These are phyloP conservation scores for Cardamine chenopodiifolia DNA, from an alignment of 345 rosid species.

Conservation along the genomic window DNA sequence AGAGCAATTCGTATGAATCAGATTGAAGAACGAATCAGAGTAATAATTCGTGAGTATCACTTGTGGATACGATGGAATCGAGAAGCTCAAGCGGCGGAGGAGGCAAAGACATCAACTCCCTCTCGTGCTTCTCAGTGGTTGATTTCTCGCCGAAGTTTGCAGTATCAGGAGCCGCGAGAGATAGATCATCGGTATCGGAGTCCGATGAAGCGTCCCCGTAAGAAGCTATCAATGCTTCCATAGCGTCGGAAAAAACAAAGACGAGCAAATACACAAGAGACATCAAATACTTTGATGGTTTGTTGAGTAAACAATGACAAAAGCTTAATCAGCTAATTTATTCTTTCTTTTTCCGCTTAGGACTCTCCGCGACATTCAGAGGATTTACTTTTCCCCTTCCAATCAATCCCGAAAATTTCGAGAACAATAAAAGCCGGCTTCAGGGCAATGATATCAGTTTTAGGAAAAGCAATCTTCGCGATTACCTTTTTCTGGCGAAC, in stretches of 20 bases:
- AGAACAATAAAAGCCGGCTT: too few relatives aligned
- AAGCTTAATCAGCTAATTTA: too few relatives aligned
- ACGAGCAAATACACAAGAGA: not conserved
- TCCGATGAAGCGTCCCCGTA: conserved; percentile 75
- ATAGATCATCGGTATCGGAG: conserved; percentile 42
- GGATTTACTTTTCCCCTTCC: too few relatives aligned
- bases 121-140: conserved; percentile 11
- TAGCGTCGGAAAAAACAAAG: conserved; percentile 12
- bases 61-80: conserved; percentile 55
- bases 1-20: not conserved
- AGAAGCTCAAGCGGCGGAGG: conserved; percentile 84
- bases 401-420: too few relatives aligned
- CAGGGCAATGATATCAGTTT: too few relatives aligned
- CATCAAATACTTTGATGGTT: too few relatives aligned
- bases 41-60: conserved; percentile 37
- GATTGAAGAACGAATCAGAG: conserved; percentile 16
- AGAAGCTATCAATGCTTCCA: conserved; percentile 72
- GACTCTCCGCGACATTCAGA: too few relatives aligned
- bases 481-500: too few relatives aligned
- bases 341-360: too few relatives aligned
- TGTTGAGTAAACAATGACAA: too few relatives aligned
- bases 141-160: not conserved
- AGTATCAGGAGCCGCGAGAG: not conserved
- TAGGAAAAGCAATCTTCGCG: too few relatives aligned
- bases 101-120: conserved; percentile 47